Base-by-base conservation (phyloP, 2,329 filamentous ascomycete genomes). In the Aspergillus glaucus region DNA sequence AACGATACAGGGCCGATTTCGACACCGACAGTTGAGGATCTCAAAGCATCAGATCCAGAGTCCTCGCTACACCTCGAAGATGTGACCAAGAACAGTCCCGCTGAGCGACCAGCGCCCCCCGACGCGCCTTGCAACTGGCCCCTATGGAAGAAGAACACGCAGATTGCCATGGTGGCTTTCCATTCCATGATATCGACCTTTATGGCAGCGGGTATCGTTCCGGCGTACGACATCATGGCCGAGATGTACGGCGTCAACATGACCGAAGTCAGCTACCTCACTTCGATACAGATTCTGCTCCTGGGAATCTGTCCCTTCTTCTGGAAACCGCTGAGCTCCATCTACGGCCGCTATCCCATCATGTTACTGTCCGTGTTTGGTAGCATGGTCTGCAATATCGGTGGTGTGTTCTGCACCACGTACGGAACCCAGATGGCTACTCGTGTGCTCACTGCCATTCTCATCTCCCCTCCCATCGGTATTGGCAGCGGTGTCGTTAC, bases 181-280 rank as follows among this genome's bases (percentile, higher is more conserved):
- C 77, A 80, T 50, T 74, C 76, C 17, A 74, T 75, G 64, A 79
- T 78, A 69, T 69, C 72, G 15, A 75, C 75, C 2, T 79, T 80
- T 55, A 76, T 70, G 10, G 75, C 77, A 1, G 70, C 76, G 0
- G 65, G 72, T 2, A 78, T 81, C 52, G 75, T 77, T 47, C 73
- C 76, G 1, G 77, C 75, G 3, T 81, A 76, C 57, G 72, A 75
- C 22, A 63, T 67, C 14, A 79, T 82, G 34, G 72, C 77, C 3
- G 63, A 68, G 44, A 74, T 79, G 43, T 69, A 81, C 1, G 61
- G 62, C 30, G 66, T 76, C 26, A 71, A 66, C 4, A 63, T 81
- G 1, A 75, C 75, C 43, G 58, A 65, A 8, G 69, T 75, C 0
- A 75, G 70, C 2, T 81, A 80, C 58, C 66, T 81, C 26, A 78